These are phyloP conservation scores for Lentinula novae-zelandiae DNA, from an alignment of 1,284 basidiomycete species.

Conservation along the genomic window DNA sequence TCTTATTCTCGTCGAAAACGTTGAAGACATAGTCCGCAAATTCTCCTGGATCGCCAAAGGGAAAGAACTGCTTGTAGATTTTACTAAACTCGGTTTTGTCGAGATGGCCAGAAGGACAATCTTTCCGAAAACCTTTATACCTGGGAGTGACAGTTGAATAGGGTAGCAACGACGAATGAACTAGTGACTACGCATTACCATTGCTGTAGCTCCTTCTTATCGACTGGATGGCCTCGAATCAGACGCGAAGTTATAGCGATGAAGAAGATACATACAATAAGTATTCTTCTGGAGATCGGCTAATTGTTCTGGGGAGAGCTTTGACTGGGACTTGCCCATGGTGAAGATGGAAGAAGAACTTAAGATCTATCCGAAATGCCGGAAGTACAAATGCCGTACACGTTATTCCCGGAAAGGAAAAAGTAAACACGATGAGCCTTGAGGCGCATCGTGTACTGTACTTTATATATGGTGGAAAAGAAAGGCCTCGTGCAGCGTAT, in stretches of 20 bases:
- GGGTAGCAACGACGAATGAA: constrained; percentile 27
- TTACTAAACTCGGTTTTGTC: constrained; percentile 95
- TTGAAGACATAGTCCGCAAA: constrained; percentile 99
- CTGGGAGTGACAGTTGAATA: constrained; percentile 33
- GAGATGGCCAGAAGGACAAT: constrained; percentile 96
- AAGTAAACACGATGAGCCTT: constrained; percentile 1
- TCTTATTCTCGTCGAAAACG: constrained; percentile 94
- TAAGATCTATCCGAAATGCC: not conserved
- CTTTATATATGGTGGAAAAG: constrained; percentile 3
- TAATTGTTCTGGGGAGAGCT: constrained; percentile 94
- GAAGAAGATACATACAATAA: constrained; percentile 71
- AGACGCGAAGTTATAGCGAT: constrained; percentile 19
- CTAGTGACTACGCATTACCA: constrained; percentile 51
- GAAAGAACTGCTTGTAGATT: constrained; percentile 99
- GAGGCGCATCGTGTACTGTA: not conserved
- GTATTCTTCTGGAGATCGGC: constrained; percentile 97
- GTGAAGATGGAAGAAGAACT: constrained; percentile 12
- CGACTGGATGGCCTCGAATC: constrained; percentile 59
- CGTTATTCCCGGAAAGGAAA: not conserved
- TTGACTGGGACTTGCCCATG: constrained; percentile 98
- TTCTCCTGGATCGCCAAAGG: constrained; percentile 95
- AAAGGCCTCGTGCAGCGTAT: constrained; percentile 3
- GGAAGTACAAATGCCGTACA: not conserved
- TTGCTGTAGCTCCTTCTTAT: constrained; percentile 99
- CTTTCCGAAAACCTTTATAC: constrained; percentile 99